Evolutionary conservation across 2,329 filamentous ascomycete species (phyloP).

Genomic region (Xylaria sp.): DNA sequence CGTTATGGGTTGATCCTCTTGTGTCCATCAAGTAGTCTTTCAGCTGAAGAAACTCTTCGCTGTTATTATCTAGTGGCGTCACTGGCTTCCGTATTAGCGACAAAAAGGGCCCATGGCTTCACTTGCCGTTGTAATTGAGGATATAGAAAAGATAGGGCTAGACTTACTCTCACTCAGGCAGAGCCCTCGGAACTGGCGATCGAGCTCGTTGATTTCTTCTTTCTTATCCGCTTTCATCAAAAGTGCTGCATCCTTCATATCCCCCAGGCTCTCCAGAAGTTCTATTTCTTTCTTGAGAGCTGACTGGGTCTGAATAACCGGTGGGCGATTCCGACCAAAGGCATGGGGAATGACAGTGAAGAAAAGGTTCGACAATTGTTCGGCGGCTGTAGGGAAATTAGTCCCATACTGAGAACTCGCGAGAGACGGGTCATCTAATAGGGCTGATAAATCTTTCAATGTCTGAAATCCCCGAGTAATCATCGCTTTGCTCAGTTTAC

Average conservation of each 20-base stretch:
- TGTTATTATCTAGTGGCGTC: slow-evolving; percentile 69
- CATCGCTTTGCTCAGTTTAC: slow-evolving; percentile 83
- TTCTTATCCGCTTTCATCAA: slow-evolving; percentile 76
- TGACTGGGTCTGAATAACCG: slow-evolving; percentile 67
- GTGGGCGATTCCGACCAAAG: slow-evolving; percentile 77
- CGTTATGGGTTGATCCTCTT: slow-evolving; percentile 72
- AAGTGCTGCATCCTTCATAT: slow-evolving; percentile 84
- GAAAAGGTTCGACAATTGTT: slow-evolving; percentile 78
- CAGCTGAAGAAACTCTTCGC: slow-evolving; percentile 73
- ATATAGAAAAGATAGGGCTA: not conserved
- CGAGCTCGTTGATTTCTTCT: slow-evolving; percentile 70
- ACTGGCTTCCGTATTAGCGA: slow-evolving; percentile 51
- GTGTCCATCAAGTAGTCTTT: slow-evolving; percentile 74
- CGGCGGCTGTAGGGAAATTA: slow-evolving; percentile 57
- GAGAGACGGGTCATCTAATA: slow-evolving; percentile 66
- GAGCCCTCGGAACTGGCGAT: slow-evolving; percentile 77
- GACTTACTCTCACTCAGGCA: slow-evolving; percentile 72
- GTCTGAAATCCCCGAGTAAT: slow-evolving; percentile 79
- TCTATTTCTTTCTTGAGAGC: slow-evolving; percentile 81
- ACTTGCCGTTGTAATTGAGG: not conserved
- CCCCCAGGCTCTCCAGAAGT: slow-evolving; percentile 81
- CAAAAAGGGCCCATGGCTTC: not conserved
- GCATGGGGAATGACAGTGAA: slow-evolving; percentile 84
- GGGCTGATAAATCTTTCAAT: slow-evolving; percentile 77
- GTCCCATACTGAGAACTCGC: slow-evolving; percentile 58